phyloP scores from a whole-genome alignment of 108 stramenopile species.

The Cyclotella kingstonii region DNA sequence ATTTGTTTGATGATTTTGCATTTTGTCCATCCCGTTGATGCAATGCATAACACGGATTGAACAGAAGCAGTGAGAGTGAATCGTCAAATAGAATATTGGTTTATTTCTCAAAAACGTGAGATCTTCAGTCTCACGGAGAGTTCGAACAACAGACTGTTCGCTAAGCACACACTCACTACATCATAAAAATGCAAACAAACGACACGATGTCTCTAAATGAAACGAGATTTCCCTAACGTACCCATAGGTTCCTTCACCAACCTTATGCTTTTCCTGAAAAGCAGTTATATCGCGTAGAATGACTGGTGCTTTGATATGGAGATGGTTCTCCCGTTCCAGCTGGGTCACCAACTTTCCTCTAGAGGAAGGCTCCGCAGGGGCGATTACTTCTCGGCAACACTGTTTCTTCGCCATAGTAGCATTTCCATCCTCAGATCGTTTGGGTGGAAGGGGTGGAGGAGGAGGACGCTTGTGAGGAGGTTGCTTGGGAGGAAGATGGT shows the following conservation, averaged over 20 bases:
- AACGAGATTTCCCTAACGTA: conserved; percentile 49
- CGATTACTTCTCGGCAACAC: conserved; percentile 2
- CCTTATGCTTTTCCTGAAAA: conserved; percentile 73
- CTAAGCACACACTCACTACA: background rate
- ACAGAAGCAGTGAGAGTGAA: too few species aligned
- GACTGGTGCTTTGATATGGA: conserved; percentile 63
- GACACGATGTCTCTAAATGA: conserved; percentile 1
- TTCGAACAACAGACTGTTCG: too few species aligned
- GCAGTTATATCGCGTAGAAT: conserved; percentile 79
- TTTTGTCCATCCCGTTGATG: background rate
- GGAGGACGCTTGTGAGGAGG: conserved; percentile 34
- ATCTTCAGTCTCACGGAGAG: too few species aligned
- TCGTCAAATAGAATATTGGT: too few species aligned
- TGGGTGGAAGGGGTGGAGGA: conserved; percentile 40
- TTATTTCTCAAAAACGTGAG: too few species aligned
- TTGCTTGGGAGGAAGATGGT: conserved; percentile 10
- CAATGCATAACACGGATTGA: too few species aligned
- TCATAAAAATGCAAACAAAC: conserved; percentile 10
- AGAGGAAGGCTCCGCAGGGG: background rate
- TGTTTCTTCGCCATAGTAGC: background rate
- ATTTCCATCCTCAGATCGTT: background rate
- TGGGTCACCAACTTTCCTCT: conserved; percentile 5
- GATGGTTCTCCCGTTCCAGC: conserved; percentile 9
- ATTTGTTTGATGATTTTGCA: background rate
- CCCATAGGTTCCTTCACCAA: conserved; percentile 85